Evolutionary conservation across 2,329 filamentous ascomycete species (phyloP).

Genomic region (Iodosphaeria phyllophila): DNA sequence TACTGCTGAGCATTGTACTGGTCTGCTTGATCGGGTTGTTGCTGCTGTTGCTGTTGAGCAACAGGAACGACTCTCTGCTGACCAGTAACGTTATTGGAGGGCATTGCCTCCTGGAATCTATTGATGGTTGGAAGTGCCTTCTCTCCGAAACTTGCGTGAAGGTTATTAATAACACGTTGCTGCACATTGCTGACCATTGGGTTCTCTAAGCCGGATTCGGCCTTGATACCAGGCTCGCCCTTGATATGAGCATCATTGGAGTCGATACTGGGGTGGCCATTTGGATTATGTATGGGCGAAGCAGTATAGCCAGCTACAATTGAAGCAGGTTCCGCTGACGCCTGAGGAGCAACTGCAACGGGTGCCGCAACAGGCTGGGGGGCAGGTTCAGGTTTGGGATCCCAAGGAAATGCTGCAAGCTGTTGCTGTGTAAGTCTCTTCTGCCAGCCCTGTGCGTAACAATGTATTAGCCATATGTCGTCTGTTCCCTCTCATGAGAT

Average conservation of each 20-base stretch:
- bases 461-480: no score
- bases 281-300: slow-evolving; percentile 5
- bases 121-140: slow-evolving; percentile 49
- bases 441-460: slow-evolving; percentile 63
- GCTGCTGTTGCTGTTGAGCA: slow-evolving; percentile 8
- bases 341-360: slow-evolving; percentile 6
- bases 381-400: slow-evolving; percentile 57
- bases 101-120: slow-evolving; percentile 32
- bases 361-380: slow-evolving; percentile 11
- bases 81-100: slow-evolving; percentile 7
- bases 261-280: slow-evolving; percentile 8
- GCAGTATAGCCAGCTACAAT: slow-evolving; percentile 11
- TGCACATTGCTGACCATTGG: slow-evolving; percentile 23
- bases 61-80: slow-evolving; percentile 10
- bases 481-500: no score
- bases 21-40: slow-evolving; percentile 8
- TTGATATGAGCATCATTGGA: slow-evolving; percentile 20
- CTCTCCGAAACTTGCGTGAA: slow-evolving; percentile 40
- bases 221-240: slow-evolving; percentile 26
- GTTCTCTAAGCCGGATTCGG: slow-evolving; percentile 23
- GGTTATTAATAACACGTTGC: slow-evolving; percentile 34
- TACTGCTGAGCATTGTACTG: slow-evolving; percentile 12
- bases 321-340: slow-evolving; percentile 6
- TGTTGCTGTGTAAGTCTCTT: slow-evolving; percentile 69
- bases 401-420: slow-evolving; percentile 87